These are phyloP conservation scores for Viscum album DNA, from an alignment of 177 flowering plant species.

Conservation along the genomic window DNA sequence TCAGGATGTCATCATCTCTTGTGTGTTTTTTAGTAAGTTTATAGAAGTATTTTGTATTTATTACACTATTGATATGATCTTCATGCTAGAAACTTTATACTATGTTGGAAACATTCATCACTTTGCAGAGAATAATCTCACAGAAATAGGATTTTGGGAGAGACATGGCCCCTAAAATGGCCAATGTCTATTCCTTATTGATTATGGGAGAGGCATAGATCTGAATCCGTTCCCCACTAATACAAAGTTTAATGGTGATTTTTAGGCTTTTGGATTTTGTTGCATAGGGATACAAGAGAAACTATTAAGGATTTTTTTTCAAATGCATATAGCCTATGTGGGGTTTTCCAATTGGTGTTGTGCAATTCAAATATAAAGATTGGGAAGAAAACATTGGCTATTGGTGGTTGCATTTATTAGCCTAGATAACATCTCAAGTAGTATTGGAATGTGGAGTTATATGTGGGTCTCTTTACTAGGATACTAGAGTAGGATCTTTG, in stretches of 20 bases:
- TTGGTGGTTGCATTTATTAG: conserved; percentile 41
- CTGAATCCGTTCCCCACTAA: conserved; percentile 54
- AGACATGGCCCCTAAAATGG: conserved; percentile 63
- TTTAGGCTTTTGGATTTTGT: conserved; percentile 82
- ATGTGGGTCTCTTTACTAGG: not conserved
- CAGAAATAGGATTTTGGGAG: conserved; percentile 37
- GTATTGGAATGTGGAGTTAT: too few species aligned
- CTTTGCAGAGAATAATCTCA: conserved; percentile 52
- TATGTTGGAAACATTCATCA: conserved; percentile 74
- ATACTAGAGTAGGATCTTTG: not conserved
- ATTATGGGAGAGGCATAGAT: conserved; percentile 97
- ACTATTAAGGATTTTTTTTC: conserved; percentile 4
- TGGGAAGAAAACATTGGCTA: conserved; percentile 43
- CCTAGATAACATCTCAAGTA: conserved; percentile 59
- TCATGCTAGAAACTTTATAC: conserved; percentile 77
- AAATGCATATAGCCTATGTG: conserved; percentile 88
- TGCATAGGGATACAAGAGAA: conserved; percentile 81
- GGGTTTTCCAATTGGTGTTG: conserved; percentile 73
- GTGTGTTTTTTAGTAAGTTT: conserved; percentile 38
- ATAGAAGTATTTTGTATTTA: conserved; percentile 82
- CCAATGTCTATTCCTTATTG: conserved; percentile 98
- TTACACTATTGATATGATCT: conserved; percentile 83
- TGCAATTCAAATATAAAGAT: conserved; percentile 61
- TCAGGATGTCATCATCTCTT: conserved; percentile 91
- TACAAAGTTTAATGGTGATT: conserved; percentile 56